Evolutionary conservation across 352 stramenopile genomes (phyloP), one percentile per base, ranked within the genome.

Genomic region (Paralagenidium karlingii): DNA sequence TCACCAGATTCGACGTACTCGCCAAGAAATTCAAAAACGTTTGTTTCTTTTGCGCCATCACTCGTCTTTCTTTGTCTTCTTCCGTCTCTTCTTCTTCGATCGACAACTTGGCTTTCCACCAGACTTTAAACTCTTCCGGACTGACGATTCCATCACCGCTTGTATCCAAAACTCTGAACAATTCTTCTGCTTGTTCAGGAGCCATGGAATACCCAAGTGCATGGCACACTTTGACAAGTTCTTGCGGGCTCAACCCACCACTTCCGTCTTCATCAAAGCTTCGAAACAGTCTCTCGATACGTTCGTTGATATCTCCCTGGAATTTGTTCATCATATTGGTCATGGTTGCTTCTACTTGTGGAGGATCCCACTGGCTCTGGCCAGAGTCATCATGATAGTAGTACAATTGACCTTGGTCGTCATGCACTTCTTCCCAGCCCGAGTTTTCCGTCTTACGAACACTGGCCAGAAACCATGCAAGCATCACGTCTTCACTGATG

Each of bases 231-330:
- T 34, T 24, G 6, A 53, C 10, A 16, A 46, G 42, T 24, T 66
- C 51, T 29, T 41, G 43, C 1, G 36, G 36, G 4, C 63, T 64
- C 1, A 86, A 26, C 1, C 53, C 57, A 0, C 69, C 73, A 40
- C 69, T 82, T 29, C 81, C 64, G 30, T 87, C 73, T 1, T 47
- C 51, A 49, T 87, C 73, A 34, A 71, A 87, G 34, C 79, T 68
- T 0, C 53, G 59, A 49, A 87, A 87, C 11, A 84, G 63, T 16
- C 67, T 59, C 26, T 59, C 47, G 36, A 87, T 76, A 10, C 60
- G 53, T n/a, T 82, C 68, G 40, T 76, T 59, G n/a, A 40, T 40
- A 5, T 22, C 26, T 16, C 36, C 40, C 33, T 50, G 51, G 16
- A 82, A 66, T 20, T 66, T 63, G 36, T 40, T 53, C 27, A 87